Conservation (phyloP, 129 eudicot genomes). For the Ambrosia trifida region DNA sequence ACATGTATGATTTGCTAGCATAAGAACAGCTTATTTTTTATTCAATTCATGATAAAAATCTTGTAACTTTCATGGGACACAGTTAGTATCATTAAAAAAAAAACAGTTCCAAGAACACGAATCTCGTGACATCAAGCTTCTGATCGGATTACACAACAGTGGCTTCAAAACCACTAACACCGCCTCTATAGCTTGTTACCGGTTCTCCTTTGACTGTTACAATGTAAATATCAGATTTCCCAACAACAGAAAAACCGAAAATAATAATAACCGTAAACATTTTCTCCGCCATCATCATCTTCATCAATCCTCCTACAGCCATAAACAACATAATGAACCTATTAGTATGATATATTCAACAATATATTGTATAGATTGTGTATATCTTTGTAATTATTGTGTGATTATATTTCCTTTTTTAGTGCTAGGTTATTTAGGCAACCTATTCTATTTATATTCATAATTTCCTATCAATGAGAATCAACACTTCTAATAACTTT, state of each 20-base stretch:
- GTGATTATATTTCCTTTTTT: too few relatives aligned
- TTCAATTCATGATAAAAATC: background rate
- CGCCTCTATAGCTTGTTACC: slow-evolving; percentile 72
- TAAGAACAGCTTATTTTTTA: background rate
- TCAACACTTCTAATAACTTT: too few relatives aligned
- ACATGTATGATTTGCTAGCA: background rate
- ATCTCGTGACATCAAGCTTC: slow-evolving; percentile 79
- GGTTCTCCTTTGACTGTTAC: slow-evolving; percentile 90
- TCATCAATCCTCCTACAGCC: slow-evolving; percentile 29
- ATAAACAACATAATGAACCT: slow-evolving; percentile 30
- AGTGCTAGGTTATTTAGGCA: too few relatives aligned
- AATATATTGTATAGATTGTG: too few relatives aligned
- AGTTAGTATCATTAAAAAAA: background rate
- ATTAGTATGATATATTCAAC: too few relatives aligned
- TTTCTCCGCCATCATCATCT: slow-evolving; percentile 50
- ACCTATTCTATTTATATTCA: too few relatives aligned
- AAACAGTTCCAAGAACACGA: slow-evolving; percentile 18
- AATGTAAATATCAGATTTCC: slow-evolving; percentile 63
- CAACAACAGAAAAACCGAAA: slow-evolving; percentile 35
- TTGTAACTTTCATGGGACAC: background rate
- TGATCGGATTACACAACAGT: slow-evolving; percentile 76
- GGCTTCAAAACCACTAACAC: slow-evolving; percentile 71
- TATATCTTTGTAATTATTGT: too few relatives aligned
- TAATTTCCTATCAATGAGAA: too few relatives aligned
- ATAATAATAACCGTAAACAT: slow-evolving; percentile 34